phyloP scores from a whole-genome alignment of 169 alveolate genomes.

The Nephromyces sp. region DNA sequence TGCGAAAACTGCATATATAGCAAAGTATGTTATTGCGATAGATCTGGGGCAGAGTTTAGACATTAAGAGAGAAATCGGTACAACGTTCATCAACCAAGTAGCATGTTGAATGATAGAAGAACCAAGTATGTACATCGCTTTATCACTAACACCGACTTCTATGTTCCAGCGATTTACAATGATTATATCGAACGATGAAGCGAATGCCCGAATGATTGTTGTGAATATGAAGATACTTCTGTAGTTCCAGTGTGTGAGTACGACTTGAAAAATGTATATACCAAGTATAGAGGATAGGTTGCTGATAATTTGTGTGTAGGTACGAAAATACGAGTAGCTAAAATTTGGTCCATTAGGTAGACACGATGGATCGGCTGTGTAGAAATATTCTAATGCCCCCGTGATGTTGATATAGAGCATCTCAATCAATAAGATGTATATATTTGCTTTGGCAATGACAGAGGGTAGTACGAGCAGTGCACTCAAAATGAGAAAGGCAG shows the following conservation, averaged over 20 bases:
- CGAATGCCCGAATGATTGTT: background rate
- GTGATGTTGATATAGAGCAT: background rate
- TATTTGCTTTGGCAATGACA: background rate
- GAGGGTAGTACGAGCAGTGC: background rate
- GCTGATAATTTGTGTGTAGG: background rate
- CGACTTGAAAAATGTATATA: slow-evolving; percentile 1
- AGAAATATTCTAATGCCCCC: slow-evolving; percentile 14
- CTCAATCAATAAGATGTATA: background rate
- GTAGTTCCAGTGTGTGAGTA: no score
- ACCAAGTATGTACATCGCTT: slow-evolving; percentile 11
- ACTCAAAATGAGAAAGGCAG: background rate
- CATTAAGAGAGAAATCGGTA: background rate
- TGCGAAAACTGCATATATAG: slow-evolving; percentile 1
- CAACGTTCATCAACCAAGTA: background rate
- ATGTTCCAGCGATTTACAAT: slow-evolving; percentile 1
- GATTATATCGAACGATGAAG: slow-evolving; percentile 4
- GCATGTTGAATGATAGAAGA: background rate
- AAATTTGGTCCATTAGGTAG: slow-evolving; percentile 16
- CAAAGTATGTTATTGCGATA: background rate
- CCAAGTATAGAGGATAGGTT: background rate
- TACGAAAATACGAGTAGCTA: slow-evolving; percentile 9
- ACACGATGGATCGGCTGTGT: slow-evolving; percentile 6
- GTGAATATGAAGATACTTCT: slow-evolving; percentile 12
- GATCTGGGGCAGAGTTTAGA: slow-evolving; percentile 12
- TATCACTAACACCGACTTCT: background rate